phyloP scores from a whole-genome alignment of 257 asterid genomes.

The Scutellaria minor region DNA sequence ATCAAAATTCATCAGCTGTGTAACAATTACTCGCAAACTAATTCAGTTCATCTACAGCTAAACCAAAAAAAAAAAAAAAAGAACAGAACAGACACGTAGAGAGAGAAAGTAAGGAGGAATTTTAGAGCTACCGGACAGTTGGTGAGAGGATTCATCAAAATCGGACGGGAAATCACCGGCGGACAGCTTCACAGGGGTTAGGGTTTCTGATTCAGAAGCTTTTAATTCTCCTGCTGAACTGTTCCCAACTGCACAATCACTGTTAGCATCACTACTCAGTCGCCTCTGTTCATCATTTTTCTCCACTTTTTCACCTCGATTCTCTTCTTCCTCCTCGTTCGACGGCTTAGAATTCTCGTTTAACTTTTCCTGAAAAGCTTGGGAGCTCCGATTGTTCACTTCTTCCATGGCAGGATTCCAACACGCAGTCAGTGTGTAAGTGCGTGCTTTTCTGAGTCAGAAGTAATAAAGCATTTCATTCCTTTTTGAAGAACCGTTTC shows the following conservation, averaged over 20 bases:
- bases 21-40: slow-evolving; percentile 11
- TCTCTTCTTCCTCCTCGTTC: slow-evolving; percentile 31
- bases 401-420: slow-evolving; percentile 52
- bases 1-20: background rate
- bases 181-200: slow-evolving; percentile 36
- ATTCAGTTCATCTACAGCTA: background rate
- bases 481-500: slow-evolving; percentile 32
- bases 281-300: slow-evolving; percentile 39
- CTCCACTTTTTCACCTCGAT: slow-evolving; percentile 33
- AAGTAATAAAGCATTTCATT: slow-evolving; percentile 34
- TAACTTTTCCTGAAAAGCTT: slow-evolving; percentile 22
- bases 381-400: slow-evolving; percentile 39
- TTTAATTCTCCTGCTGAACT: slow-evolving; percentile 35
- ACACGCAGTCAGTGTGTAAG: slow-evolving; percentile 44
- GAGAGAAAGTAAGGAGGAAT: background rate
- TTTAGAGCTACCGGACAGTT: slow-evolving; percentile 46
- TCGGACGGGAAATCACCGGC: slow-evolving; percentile 39
- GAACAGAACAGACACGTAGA: background rate
- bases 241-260: slow-evolving; percentile 39
- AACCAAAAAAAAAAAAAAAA: background rate
- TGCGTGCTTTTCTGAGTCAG: slow-evolving; percentile 47
- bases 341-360: slow-evolving; percentile 30
- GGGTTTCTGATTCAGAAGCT: slow-evolving; percentile 43
- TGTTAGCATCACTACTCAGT: slow-evolving; percentile 31
- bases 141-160: slow-evolving; percentile 47